Evolutionary conservation across 345 rosid species (phyloP).

Genomic region (Diplotaxis tenuifolia): DNA sequence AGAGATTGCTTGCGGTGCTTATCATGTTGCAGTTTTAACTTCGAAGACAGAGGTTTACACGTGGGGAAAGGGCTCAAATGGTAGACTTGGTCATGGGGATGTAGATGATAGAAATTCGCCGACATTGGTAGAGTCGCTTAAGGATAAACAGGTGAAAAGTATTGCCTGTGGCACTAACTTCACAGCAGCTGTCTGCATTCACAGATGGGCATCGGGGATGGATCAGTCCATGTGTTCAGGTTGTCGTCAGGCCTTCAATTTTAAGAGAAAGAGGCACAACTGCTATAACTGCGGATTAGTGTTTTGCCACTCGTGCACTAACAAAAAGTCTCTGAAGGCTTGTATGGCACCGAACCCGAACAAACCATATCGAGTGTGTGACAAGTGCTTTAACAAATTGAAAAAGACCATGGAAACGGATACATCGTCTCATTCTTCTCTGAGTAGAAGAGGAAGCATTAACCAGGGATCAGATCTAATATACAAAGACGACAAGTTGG

Average conservation of each 20-base stretch:
- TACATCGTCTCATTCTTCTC: slow-evolving; percentile 61
- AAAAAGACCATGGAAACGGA: slow-evolving; percentile 75
- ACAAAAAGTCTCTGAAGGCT: slow-evolving; percentile 86
- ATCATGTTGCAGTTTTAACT: slow-evolving; percentile 93
- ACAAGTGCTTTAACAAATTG: slow-evolving; percentile 75
- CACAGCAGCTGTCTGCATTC: slow-evolving; percentile 94
- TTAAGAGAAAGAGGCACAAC: slow-evolving; percentile 71
- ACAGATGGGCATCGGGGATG: slow-evolving; percentile 90
- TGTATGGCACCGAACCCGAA: slow-evolving; percentile 97
- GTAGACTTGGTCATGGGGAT: slow-evolving; percentile 95
- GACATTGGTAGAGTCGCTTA: slow-evolving; percentile 72
- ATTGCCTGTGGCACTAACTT: slow-evolving; percentile 90
- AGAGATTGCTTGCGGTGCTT: slow-evolving; percentile 95
- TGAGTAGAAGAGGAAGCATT: slow-evolving; percentile 75
- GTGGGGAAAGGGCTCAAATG: slow-evolving; percentile 99
- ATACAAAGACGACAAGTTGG: slow-evolving; percentile 86
- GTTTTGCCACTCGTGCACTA: slow-evolving; percentile 93
- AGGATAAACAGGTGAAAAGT: slow-evolving; percentile 97
- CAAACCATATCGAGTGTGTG: slow-evolving; percentile 93
- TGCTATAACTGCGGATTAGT: slow-evolving; percentile 85
- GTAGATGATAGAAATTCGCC: slow-evolving; percentile 84
- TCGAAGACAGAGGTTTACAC: slow-evolving; percentile 92
- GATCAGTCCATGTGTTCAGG: slow-evolving; percentile 99
- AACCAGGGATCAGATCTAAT: slow-evolving; percentile 57
- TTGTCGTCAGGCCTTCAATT: slow-evolving; percentile 87